phyloP scores from a whole-genome alignment of 345 rosid species.

The Anacardium occidentale region DNA sequence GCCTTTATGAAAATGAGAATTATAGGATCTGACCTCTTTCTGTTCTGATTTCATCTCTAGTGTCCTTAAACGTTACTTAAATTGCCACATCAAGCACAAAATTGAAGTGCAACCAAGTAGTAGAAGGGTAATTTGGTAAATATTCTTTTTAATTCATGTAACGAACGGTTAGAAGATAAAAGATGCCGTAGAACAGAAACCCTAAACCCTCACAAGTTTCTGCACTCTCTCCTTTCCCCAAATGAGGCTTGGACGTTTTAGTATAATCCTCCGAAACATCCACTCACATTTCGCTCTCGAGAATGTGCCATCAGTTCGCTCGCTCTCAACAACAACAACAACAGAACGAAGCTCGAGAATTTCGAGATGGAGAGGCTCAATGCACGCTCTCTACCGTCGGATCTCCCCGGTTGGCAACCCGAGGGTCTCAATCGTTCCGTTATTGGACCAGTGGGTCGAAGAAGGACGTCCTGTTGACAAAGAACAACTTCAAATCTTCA shows the following conservation, averaged over 20 bases:
- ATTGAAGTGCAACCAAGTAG: too few relatives aligned
- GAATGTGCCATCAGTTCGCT: background rate
- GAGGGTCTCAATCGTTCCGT: constrained; percentile 27
- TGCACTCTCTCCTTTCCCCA: background rate
- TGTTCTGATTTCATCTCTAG: too few relatives aligned
- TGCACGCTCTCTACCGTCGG: constrained; percentile 22
- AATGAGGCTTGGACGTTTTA: background rate
- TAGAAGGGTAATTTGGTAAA: too few relatives aligned
- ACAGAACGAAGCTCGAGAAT: too few relatives aligned
- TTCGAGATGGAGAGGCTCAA: background rate
- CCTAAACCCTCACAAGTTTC: too few relatives aligned
- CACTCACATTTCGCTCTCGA: constrained; percentile 14
- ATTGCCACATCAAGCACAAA: too few relatives aligned
- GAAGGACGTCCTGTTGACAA: constrained; percentile 31
- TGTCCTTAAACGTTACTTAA: too few relatives aligned
- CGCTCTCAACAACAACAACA: background rate
- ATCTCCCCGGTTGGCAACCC: constrained; percentile 35
- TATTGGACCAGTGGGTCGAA: constrained; percentile 44
- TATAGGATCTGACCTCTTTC: too few relatives aligned
- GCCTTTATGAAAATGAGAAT: too few relatives aligned
- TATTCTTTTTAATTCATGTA: too few relatives aligned
- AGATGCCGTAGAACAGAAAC: too few relatives aligned
- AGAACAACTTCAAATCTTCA: constrained; percentile 8
- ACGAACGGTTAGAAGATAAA: too few relatives aligned
- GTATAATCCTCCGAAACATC: background rate